These are phyloP conservation scores for Colletotrichum lindemuthianum DNA, from an alignment of 2,329 filamentous ascomycete species.

Conservation along the genomic window DNA sequence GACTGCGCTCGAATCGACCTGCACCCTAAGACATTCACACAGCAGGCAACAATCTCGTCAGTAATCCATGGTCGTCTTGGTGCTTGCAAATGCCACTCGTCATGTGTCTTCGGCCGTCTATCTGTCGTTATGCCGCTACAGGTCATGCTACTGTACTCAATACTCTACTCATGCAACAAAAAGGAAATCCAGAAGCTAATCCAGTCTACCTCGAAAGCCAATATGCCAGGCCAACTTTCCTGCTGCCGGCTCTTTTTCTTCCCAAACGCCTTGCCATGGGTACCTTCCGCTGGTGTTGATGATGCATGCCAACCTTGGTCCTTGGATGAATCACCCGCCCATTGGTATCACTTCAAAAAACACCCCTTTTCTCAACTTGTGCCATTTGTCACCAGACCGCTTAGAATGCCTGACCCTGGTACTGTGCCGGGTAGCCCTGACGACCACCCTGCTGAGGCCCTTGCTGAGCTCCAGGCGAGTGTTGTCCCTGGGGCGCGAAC, in stretches of 20 bases:
- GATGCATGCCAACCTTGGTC: not conserved
- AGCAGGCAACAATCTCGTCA: conserved; percentile 1
- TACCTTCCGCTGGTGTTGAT: conserved; percentile 10
- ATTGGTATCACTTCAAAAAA: not conserved
- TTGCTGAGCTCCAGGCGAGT: conserved; percentile 32
- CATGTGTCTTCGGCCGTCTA: conserved; percentile 25
- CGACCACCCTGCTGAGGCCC: conserved; percentile 31
- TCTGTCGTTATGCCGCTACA: conserved; percentile 21
- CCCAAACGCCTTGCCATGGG: conserved; percentile 26
- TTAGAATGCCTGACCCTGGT: conserved; percentile 48
- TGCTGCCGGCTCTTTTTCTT: conserved; percentile 4
- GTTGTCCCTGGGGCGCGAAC: conserved; percentile 39
- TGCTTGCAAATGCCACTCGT: conserved; percentile 2
- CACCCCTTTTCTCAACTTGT: not conserved
- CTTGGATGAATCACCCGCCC: not conserved
- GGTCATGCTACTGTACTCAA: conserved; percentile 18
- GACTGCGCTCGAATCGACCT: not conserved
- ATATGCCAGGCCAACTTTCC: conserved; percentile 15
- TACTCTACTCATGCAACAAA: conserved; percentile 25
- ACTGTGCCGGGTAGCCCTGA: conserved; percentile 37
- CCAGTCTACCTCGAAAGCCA: conserved; percentile 12
- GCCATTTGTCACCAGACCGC: not conserved
- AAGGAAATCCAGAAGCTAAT: conserved; percentile 20
- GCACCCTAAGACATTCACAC: not conserved
- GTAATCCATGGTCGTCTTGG: not conserved